Evolutionary conservation across 345 rosid genomes (phyloP).

Genomic region (Salix viminalis): DNA sequence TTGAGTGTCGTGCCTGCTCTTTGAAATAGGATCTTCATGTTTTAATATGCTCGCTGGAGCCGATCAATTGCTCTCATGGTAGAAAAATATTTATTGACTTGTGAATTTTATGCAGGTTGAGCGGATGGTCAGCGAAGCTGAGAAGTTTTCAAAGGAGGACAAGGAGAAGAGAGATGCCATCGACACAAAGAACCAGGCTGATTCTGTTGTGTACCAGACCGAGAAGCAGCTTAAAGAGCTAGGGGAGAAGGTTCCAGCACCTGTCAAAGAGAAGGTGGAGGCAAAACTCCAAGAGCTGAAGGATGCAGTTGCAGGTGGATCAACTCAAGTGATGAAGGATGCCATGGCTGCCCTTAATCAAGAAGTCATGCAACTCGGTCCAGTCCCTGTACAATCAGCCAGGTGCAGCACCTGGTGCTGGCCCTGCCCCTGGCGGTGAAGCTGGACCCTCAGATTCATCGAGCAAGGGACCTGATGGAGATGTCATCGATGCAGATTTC

Average conservation of each 20-base stretch:
- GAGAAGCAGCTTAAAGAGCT: conserved; percentile 94
- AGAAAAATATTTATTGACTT: neutral
- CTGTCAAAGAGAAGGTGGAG: conserved; percentile 89
- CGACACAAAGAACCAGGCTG: conserved; percentile 98
- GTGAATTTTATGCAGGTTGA: conserved; percentile 50
- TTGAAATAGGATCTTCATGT: neutral
- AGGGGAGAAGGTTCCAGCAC: conserved; percentile 82
- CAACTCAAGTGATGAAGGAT: conserved; percentile 76
- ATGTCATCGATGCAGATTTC: conserved; percentile 90
- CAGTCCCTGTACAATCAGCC: conserved; percentile 90
- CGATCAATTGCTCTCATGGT: neutral
- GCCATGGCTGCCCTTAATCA: conserved; percentile 84
- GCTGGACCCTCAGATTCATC: conserved; percentile 51
- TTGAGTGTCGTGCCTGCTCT: neutral
- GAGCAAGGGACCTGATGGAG: conserved; percentile 69
- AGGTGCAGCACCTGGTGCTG: conserved; percentile 48
- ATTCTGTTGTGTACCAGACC: conserved; percentile 83
- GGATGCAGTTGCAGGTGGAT: conserved; percentile 63
- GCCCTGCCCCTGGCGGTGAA: conserved; percentile 57
- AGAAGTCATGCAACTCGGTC: conserved; percentile 95
- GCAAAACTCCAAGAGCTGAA: conserved; percentile 74
- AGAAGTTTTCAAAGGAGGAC: conserved; percentile 81
- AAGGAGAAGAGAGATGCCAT: conserved; percentile 93
- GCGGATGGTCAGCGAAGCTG: conserved; percentile 86
- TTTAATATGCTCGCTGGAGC: neutral